Evolutionary conservation across 2,329 filamentous ascomycete species (phyloP).

Genomic region (Penicillium sp.): DNA sequence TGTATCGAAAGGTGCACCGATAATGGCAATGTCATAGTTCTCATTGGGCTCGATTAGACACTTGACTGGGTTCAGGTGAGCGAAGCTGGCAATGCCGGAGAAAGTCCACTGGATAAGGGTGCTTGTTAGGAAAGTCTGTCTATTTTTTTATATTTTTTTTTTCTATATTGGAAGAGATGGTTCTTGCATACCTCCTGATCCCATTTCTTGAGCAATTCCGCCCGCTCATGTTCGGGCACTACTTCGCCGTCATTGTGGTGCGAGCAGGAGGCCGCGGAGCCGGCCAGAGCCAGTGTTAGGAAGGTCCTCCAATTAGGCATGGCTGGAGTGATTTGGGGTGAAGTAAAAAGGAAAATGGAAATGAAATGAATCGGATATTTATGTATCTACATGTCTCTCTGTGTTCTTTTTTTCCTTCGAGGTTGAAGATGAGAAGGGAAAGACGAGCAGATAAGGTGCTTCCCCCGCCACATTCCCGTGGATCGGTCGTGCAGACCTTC

Average conservation of each 20-base stretch:
- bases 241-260: slow-evolving; percentile 45
- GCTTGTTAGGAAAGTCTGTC: not conserved
- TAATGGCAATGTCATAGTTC: slow-evolving; percentile 68
- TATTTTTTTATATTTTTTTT: no score
- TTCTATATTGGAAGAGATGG: not conserved
- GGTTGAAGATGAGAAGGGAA: slow-evolving; percentile 26
- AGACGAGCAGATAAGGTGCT: slow-evolving; percentile 16
- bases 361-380: slow-evolving; percentile 1
- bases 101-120: slow-evolving; percentile 57
- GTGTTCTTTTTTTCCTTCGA: slow-evolving; percentile 15
- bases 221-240: slow-evolving; percentile 40
- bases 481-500: slow-evolving; percentile 39
- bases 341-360: slow-evolving; percentile 8
- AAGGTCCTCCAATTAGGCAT: slow-evolving; percentile 34
- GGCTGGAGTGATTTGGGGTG: slow-evolving; percentile 5
- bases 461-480: slow-evolving; percentile 9
- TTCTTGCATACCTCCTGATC: slow-evolving; percentile 43
- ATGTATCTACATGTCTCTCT: slow-evolving; percentile 3
- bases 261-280: slow-evolving; percentile 35
- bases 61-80: slow-evolving; percentile 66
- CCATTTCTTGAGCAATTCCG: slow-evolving; percentile 49
- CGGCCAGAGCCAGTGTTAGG: slow-evolving; percentile 35
- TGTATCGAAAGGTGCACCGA: slow-evolving; percentile 73
- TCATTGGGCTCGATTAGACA: slow-evolving; percentile 66
- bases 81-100: slow-evolving; percentile 72